Percentiles rank a stretch among this genome's conserved stretches.
phyloP scores from a whole-genome alignment of 306 rosid species.

The Abrus pulchellus region DNA sequence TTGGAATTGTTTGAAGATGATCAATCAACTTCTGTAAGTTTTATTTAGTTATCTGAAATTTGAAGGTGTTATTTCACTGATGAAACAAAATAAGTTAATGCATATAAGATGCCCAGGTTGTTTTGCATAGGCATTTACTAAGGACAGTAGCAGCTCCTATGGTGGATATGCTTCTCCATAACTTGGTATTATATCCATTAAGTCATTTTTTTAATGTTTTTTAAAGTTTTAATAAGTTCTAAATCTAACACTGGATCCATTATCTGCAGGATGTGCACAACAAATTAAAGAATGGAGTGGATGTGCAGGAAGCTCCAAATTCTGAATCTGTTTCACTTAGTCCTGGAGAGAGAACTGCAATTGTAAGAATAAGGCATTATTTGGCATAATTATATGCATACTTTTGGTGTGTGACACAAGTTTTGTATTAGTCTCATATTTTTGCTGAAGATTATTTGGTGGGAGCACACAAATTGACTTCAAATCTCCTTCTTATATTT shows the following conservation, averaged over 20 bases:
- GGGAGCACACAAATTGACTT: constrained; percentile 40
- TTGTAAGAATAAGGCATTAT: constrained; percentile 63
- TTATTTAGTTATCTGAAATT: constrained; percentile 38
- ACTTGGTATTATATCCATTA: constrained; percentile 64
- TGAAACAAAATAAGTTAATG: constrained; percentile 50
- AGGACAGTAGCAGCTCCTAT: constrained; percentile 82
- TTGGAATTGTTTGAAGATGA: constrained; percentile 95
- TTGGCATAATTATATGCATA: constrained; percentile 18
- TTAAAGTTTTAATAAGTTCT: constrained; percentile 33
- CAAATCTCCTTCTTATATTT: constrained; percentile 36
- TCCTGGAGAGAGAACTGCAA: constrained; percentile 79
- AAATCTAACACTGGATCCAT: constrained; percentile 39
- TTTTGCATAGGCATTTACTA: constrained; percentile 95
- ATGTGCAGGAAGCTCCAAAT: constrained; percentile 68
- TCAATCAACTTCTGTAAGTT: constrained; percentile 88
- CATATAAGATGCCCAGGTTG: constrained; percentile 68
- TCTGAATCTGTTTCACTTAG: constrained; percentile 65
- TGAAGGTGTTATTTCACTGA: constrained; percentile 35
- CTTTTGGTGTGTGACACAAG: constrained; percentile 12
- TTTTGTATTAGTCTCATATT: constrained; percentile 24
- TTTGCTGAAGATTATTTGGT: constrained; percentile 39
- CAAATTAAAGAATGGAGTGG: constrained; percentile 87
- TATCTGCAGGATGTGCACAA: constrained; percentile 77
- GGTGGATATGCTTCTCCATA: constrained; percentile 75
- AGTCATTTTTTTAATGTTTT: constrained; percentile 33